These are phyloP conservation scores for Austroboletus olivaceoglutinosus DNA, from an alignment of 1,284 basidiomycete genomes.

Conservation along the genomic window DNA sequence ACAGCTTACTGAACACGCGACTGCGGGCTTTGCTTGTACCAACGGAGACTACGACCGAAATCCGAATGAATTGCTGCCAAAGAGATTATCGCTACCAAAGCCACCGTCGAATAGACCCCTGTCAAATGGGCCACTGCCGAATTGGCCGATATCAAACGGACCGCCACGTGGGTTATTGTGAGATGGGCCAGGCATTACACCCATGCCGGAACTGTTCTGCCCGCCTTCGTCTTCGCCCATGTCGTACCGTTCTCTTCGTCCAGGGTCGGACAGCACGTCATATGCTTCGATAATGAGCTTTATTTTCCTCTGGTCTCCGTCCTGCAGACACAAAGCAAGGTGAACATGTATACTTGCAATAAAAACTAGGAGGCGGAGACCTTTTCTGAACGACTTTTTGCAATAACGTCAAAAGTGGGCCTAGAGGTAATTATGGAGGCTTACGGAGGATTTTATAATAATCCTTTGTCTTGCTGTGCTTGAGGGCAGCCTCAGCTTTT, in stretches of 20 bases:
- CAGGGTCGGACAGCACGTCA: conserved; percentile 71
- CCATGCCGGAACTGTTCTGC: conserved; percentile 28
- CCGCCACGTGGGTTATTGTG: no score
- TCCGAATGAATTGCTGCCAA: no score
- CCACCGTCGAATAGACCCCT: no score
- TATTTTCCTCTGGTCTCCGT: conserved; percentile 84
- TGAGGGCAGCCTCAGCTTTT: conserved; percentile 75
- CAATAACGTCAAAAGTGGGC: conserved; percentile 38
- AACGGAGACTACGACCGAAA: no score
- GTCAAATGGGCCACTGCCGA: no score
- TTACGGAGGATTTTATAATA: conserved; percentile 74
- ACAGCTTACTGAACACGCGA: no score
- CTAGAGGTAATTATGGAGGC: not conserved
- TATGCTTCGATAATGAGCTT: conserved; percentile 79
- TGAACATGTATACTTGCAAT: conserved; percentile 7
- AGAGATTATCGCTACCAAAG: no score
- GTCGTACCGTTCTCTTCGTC: conserved; percentile 69
- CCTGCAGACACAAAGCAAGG: conserved; percentile 32
- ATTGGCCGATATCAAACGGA: no score
- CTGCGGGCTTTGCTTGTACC: no score
- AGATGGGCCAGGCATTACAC: no score
- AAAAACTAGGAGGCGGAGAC: conserved; percentile 30
- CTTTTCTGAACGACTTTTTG: conserved; percentile 86
- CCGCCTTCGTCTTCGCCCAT: conserved; percentile 76
- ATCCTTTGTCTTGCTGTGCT: conserved; percentile 83